Evolutionary conservation across 2,329 filamentous ascomycete genomes (phyloP).

Genomic region (Trichoderma arundinaceum): DNA sequence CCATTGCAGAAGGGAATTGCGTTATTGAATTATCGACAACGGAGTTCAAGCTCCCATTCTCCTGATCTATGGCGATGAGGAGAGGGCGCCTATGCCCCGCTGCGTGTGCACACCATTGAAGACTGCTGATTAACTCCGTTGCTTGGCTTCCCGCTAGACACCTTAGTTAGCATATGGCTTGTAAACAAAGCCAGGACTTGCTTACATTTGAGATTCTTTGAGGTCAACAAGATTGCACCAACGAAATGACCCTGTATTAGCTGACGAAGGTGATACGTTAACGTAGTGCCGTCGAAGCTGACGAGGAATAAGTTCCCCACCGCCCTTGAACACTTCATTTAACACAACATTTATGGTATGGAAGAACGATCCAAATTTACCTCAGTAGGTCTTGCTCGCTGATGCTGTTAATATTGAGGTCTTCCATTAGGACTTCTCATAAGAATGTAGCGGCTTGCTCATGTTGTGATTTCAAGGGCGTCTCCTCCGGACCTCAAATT

Average conservation of each 20-base stretch:
- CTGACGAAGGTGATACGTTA: not conserved
- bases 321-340: too few species aligned
- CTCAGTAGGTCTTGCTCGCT: too few species aligned
- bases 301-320: not conserved
- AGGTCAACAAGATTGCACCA: not conserved
- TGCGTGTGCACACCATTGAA: not conserved
- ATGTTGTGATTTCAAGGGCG: too few species aligned
- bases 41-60: not conserved
- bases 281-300: not conserved
- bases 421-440: too few species aligned
- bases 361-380: too few species aligned
- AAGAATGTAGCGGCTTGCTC: too few species aligned
- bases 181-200: not conserved
- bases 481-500: too few species aligned
- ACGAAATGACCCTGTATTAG: not conserved
- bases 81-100: not conserved
- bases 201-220: conserved; percentile 3
- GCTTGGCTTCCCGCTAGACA: not conserved
- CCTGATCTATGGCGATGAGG: not conserved
- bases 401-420: too few species aligned
- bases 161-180: too few species aligned
- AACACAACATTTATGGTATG: too few species aligned
- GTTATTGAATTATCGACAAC: not conserved
- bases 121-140: not conserved
- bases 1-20: conserved; percentile 3